Evolutionary conservation across 2,329 filamentous ascomycete genomes (phyloP), one percentile per base, ranked within the genome.

Genomic region (Fusarium circinatum): DNA sequence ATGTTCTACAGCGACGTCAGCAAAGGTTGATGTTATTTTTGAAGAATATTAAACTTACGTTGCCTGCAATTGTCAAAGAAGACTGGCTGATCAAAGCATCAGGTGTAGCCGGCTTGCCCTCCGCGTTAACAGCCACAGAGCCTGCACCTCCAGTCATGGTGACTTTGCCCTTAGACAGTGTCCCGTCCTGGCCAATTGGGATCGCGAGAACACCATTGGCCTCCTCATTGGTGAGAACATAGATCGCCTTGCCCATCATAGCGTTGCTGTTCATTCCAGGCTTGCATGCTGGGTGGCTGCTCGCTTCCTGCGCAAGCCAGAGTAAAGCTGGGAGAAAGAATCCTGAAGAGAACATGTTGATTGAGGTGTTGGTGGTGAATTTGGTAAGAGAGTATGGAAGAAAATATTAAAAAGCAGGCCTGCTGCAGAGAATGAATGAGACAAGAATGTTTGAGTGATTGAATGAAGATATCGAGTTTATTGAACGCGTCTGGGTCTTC

Each of bases 41-140:
- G 22, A 17, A 1, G 3, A n/a, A 24, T 1, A 6, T 5, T 22
- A 5, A 1, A 59, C 73, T 48, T 81, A 90, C 89, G 32, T 86
- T 83, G 41, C 85, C 88, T 11, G 82, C 83, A 2, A 89, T 77
- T 7, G 84, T 85, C 58, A 91, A 64, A 6, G 86, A 74, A 4
- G 85, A 86, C 74, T 91, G 89, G 45, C 83, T 84, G 32, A 86
- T 80, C 20, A 91, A 78, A 1, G 86, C 82, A 78, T 91, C 89
- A 0, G 86, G 85, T 1, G 75, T 82, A 2, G 84, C 85, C 1
- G 84, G 79, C 45, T 80, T 65, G 34, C 81, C 83, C 8, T 78
- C 83, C 2, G 69, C 80, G 59, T 85, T 78, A 32, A 89, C 78
- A 20, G 81, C 77, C 45, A 78, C 83, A 3, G 83, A 79, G 12